These are phyloP conservation scores for Talaromyces funiculosus DNA, from an alignment of 2,329 filamentous ascomycete genomes.

Conservation along the genomic window DNA sequence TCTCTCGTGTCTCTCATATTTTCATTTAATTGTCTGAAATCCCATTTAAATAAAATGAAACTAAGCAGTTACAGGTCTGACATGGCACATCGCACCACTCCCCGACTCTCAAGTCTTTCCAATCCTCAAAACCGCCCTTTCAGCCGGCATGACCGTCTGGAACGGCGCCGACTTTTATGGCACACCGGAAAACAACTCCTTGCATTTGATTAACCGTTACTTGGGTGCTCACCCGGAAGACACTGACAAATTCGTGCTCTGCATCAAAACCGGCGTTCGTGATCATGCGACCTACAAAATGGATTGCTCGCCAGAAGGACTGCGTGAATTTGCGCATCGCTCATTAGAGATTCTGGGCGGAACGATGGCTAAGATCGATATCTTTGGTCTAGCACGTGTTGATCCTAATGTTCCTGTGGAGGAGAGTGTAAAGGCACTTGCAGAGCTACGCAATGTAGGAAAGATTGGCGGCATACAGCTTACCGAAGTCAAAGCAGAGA, in stretches of 20 bases:
- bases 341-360: constrained; percentile 45
- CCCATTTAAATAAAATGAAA: not conserved
- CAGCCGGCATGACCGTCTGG: constrained; percentile 49
- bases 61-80: constrained; percentile 19
- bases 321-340: constrained; percentile 55
- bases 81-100: constrained; percentile 19
- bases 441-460: constrained; percentile 36
- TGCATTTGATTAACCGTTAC: constrained; percentile 57
- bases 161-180: constrained; percentile 62
- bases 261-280: constrained; percentile 55
- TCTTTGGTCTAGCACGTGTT: constrained; percentile 55
- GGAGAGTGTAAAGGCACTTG: constrained; percentile 37
- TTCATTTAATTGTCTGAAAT: too few relatives aligned
- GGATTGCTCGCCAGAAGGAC: constrained; percentile 49
- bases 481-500: constrained; percentile 41
- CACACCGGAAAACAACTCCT: constrained; percentile 50
- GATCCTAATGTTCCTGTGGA: constrained; percentile 50
- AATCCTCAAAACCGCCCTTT: constrained; percentile 51
- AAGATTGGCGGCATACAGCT: constrained; percentile 42
- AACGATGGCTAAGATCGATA: constrained; percentile 50
- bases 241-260: constrained; percentile 55
- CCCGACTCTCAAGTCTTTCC: constrained; percentile 16
- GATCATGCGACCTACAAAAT: constrained; percentile 28
- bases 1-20: not conserved
- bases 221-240: constrained; percentile 60